phyloP scores from a whole-genome alignment of 805 yeast genomes.

The Candida patagonica region DNA sequence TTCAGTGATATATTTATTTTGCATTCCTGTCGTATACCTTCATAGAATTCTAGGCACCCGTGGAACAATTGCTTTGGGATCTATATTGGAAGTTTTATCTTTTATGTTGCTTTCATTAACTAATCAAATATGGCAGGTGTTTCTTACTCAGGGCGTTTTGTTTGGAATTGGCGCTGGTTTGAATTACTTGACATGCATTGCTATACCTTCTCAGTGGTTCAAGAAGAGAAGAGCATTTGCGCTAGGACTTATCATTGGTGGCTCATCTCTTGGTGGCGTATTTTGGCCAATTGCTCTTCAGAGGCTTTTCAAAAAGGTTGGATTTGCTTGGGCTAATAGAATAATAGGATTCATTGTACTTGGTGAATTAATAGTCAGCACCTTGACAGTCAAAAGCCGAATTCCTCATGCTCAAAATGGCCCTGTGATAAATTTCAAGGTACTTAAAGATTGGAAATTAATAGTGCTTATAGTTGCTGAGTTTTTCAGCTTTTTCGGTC shows the following conservation, averaged over 20 bases:
- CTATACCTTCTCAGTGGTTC: conserved; percentile 43
- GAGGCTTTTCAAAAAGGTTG: conserved; percentile 34
- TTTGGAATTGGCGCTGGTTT: conserved; percentile 40
- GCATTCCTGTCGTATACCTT: conserved; percentile 30
- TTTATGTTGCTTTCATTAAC: conserved; percentile 40
- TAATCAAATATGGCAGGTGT: conserved; percentile 41
- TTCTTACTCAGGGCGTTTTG: conserved; percentile 43
- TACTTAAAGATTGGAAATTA: conserved; percentile 20
- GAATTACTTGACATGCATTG: conserved; percentile 35
- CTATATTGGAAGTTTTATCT: conserved; percentile 35
- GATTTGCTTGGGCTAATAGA: conserved; percentile 47
- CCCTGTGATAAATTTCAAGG: conserved; percentile 14
- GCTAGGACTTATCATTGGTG: conserved; percentile 39
- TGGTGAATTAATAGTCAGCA: conserved; percentile 8
- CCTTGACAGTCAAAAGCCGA: conserved; percentile 6
- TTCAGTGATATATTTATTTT: neutral
- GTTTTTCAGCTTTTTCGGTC: conserved; percentile 17
- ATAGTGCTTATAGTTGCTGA: conserved; percentile 14
- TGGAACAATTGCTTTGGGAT: conserved; percentile 34
- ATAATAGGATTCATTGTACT: conserved; percentile 35
- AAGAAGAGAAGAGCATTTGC: conserved; percentile 37
- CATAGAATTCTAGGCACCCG: conserved; percentile 36
- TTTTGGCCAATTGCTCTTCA: conserved; percentile 37
- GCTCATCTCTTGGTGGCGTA: conserved; percentile 45
- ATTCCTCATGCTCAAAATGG: conserved; percentile 6